Evolutionary conservation across 768 basidiomycete genomes (phyloP).

Genomic region (Gymnopilus junonius): DNA sequence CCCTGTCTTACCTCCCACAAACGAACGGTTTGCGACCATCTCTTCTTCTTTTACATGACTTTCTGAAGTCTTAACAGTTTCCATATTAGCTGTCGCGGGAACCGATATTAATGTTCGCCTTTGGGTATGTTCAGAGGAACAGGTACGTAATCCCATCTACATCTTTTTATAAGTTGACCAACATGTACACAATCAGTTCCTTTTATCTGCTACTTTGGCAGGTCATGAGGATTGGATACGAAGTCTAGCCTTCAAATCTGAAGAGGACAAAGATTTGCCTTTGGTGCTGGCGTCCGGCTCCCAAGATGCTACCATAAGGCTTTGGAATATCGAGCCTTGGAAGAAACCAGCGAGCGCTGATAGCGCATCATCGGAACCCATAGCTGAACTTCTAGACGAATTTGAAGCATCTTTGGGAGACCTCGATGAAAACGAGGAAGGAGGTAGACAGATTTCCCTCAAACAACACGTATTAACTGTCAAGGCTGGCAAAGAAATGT

Average conservation of each 20-base stretch:
- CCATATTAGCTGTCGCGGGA: slow-evolving; percentile 79
- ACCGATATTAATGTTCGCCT: slow-evolving; percentile 83
- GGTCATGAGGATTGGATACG: slow-evolving; percentile 99
- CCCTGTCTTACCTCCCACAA: slow-evolving; percentile 64
- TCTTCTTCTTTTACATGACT: slow-evolving; percentile 1
- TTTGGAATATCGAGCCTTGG: slow-evolving; percentile 82
- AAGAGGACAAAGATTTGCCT: slow-evolving; percentile 37
- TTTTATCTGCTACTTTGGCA: slow-evolving; percentile 58
- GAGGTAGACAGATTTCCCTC: slow-evolving; percentile 84
- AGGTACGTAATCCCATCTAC: slow-evolving; percentile 40
- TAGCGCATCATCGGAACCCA: slow-evolving; percentile 35
- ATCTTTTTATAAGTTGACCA: background rate
- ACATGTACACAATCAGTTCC: slow-evolving; percentile 47
- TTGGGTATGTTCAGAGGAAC: slow-evolving; percentile 67
- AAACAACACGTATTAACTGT: slow-evolving; percentile 82
- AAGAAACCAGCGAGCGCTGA: slow-evolving; percentile 29
- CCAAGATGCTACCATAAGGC: slow-evolving; percentile 90
- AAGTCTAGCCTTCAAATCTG: slow-evolving; percentile 66
- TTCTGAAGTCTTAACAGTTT: slow-evolving; percentile 38
- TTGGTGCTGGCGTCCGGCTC: slow-evolving; percentile 91
- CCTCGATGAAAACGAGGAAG: slow-evolving; percentile 73
- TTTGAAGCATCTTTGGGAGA: slow-evolving; percentile 86
- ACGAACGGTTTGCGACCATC: slow-evolving; percentile 54
- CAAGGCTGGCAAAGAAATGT: slow-evolving; percentile 49
- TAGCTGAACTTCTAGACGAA: slow-evolving; percentile 81